These are phyloP conservation scores for Cordyceps javanica DNA, from an alignment of 2,329 filamentous ascomycete genomes.

Conservation along the genomic window DNA sequence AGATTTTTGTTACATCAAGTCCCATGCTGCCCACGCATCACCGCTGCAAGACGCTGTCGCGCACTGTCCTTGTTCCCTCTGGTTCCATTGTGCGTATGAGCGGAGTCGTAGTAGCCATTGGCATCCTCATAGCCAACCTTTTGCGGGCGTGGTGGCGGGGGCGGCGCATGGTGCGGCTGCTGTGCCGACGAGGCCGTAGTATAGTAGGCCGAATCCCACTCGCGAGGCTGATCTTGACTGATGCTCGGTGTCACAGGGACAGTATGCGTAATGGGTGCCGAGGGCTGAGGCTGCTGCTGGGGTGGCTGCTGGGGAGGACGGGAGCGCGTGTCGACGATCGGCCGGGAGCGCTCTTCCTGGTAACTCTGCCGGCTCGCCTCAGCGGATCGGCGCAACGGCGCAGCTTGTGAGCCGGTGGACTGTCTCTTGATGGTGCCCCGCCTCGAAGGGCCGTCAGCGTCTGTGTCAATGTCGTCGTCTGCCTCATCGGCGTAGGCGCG, in stretches of 20 bases:
- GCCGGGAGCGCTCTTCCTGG: constrained; percentile 20
- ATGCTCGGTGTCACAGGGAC: background rate
- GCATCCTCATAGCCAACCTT: constrained; percentile 31
- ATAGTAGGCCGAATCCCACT: constrained; percentile 27
- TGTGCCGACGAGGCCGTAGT: constrained; percentile 13
- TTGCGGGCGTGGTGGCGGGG: constrained; percentile 31
- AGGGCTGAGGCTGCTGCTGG: constrained; percentile 9
- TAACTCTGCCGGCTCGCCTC: constrained; percentile 19
- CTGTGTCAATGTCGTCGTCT: constrained; percentile 25
- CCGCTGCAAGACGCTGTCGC: constrained; percentile 8
- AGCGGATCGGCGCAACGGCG: background rate
- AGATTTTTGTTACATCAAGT: background rate
- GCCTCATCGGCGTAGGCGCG: constrained; percentile 33
- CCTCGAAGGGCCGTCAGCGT: constrained; percentile 24
- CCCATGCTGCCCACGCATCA: constrained; percentile 7
- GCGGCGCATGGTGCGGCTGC: constrained; percentile 22
- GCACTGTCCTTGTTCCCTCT: constrained; percentile 6
- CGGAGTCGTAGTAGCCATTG: constrained; percentile 27
- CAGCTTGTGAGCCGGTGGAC: constrained; percentile 10
- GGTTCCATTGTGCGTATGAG: constrained; percentile 16
- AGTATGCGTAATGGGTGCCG: constrained; percentile 9
- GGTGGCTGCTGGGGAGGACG: constrained; percentile 17
- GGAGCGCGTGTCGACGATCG: constrained; percentile 13
- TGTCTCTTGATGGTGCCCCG: constrained; percentile 12
- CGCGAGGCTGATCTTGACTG: constrained; percentile 12